These are phyloP conservation scores for Trichoderma oligosporum DNA, from an alignment of 2,329 filamentous ascomycete genomes.

Conservation along the genomic window DNA sequence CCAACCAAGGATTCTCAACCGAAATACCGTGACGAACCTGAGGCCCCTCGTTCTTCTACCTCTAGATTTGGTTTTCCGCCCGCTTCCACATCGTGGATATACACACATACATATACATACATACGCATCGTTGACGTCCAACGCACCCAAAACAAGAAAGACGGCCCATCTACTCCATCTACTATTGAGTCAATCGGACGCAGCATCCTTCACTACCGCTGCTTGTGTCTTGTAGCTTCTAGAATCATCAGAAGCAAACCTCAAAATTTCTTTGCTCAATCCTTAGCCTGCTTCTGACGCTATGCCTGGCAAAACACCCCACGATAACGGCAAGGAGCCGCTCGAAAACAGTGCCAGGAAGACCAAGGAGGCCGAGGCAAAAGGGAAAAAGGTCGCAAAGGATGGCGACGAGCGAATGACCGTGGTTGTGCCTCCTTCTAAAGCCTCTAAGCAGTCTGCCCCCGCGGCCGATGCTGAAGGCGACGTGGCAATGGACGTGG, in stretches of 20 bases:
- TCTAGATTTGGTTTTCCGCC: neutral
- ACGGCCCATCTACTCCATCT: neutral
- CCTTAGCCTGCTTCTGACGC: constrained; percentile 24
- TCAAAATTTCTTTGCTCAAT: neutral
- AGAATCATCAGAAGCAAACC: no score
- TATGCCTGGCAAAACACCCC: constrained; percentile 72
- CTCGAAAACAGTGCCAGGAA: constrained; percentile 63
- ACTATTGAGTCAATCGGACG: neutral
- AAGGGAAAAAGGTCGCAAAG: constrained; percentile 60
- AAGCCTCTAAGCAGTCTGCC: constrained; percentile 57
- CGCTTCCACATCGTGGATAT: neutral
- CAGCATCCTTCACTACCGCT: neutral
- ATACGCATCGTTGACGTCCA: constrained; percentile 6
- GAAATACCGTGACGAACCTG: constrained; percentile 7
- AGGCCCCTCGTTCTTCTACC: neutral
- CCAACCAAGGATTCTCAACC: constrained; percentile 13
- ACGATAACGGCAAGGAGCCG: constrained; percentile 67
- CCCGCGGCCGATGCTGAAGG: constrained; percentile 59
- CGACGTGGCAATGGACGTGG: constrained; percentile 66
- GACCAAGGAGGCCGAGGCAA: constrained; percentile 62
- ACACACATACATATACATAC: neutral
- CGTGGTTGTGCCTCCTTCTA: constrained; percentile 71
- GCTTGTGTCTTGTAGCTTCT: neutral
- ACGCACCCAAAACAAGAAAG: neutral
- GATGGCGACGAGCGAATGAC: constrained; percentile 78